Evolutionary conservation across 371 early-diverging fungal species (phyloP).

Genomic region (Circinella minor): DNA sequence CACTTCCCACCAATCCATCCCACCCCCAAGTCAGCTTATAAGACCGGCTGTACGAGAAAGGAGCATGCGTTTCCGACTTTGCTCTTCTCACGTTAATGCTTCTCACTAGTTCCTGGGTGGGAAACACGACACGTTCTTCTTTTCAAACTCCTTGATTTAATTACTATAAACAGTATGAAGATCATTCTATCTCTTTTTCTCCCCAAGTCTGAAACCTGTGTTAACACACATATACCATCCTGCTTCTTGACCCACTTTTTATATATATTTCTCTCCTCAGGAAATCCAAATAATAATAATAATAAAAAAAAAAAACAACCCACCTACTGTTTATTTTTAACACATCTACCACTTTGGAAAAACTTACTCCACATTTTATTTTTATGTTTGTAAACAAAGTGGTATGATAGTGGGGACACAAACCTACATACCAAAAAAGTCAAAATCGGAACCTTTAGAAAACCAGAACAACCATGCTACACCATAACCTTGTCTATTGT

Average conservation of each 20-base stretch:
- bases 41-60: conserved; percentile 1
- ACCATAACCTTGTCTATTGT: conserved; percentile 1
- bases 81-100: conserved; percentile 4
- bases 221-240: too few species aligned
- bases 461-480: neutral
- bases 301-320: too few species aligned
- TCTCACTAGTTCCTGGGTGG: conserved; percentile 5
- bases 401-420: neutral
- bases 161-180: conserved; percentile 10
- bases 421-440: neutral
- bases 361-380: too few species aligned
- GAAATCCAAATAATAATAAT: too few species aligned
- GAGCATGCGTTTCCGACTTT: conserved; percentile 11
- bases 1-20: neutral
- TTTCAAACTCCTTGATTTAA: conserved; percentile 16
- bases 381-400: too few species aligned
- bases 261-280: too few species aligned
- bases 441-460: neutral
- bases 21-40: neutral
- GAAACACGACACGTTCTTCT: conserved; percentile 13
- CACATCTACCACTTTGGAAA: too few species aligned
- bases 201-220: neutral
- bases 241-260: too few species aligned
- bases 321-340: too few species aligned
- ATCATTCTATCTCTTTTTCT: conserved; percentile 4